Evolutionary conservation across 140 eudicot genomes (phyloP).

Genomic region (Ambrosia hybrid): DNA sequence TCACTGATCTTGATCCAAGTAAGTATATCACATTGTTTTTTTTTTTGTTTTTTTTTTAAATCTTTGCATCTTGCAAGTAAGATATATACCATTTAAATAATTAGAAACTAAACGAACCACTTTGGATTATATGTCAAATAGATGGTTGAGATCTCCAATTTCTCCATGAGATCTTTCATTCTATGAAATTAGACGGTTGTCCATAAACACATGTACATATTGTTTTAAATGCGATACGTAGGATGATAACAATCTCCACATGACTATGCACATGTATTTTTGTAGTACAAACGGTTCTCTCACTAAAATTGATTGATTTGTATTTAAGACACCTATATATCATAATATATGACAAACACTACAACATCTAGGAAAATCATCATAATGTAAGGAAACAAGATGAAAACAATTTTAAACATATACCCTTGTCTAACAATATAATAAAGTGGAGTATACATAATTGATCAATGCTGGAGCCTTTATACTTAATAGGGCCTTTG

Average conservation of each 20-base stretch:
- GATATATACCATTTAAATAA: not conserved
- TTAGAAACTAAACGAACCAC: not conserved
- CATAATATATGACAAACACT: not conserved
- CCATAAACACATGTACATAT: no score
- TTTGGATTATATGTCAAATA: no score
- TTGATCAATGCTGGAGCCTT: not conserved
- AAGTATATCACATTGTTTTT: slow-evolving; percentile 26
- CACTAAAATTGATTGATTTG: no score
- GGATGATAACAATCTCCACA: no score
- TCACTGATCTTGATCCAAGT: slow-evolving; percentile 74
- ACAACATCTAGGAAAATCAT: not conserved
- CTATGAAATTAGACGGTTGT: no score
- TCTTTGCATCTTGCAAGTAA: not conserved
- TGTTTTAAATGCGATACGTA: no score
- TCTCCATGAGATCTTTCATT: no score
- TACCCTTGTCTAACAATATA: no score
- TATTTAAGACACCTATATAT: no score
- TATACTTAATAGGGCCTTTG: not conserved
- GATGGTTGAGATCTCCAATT: no score
- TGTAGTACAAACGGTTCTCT: no score
- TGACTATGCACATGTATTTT: no score
- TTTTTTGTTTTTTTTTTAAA: not conserved
- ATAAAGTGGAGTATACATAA: not conserved
- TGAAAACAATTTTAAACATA: not conserved
- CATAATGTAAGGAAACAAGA: not conserved